These are phyloP conservation scores for Geotrichum candidum DNA, from an alignment of 1,139 yeast genomes.

Conservation along the genomic window DNA sequence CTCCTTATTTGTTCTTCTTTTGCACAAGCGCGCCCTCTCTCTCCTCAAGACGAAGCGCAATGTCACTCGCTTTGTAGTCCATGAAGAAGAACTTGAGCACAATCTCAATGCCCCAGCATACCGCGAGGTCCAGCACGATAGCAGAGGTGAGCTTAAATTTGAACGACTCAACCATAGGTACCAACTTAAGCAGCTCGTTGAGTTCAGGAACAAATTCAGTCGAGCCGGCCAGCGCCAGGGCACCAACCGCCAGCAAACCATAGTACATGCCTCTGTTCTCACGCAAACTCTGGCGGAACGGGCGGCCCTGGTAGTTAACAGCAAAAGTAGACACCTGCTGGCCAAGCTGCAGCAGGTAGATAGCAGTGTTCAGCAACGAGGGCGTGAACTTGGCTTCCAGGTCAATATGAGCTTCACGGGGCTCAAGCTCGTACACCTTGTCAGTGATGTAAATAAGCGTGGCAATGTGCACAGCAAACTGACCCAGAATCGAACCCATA, in stretches of 20 bases:
- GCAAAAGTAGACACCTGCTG: conserved; percentile 98
- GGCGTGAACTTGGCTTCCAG: conserved; percentile 85
- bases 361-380: conserved; percentile 90
- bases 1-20: conserved; percentile 28
- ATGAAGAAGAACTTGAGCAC: conserved; percentile 75
- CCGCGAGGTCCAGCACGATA: conserved; percentile 68
- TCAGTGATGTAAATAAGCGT: conserved; percentile 77
- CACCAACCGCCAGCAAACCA: conserved; percentile 88
- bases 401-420: conserved; percentile 83
- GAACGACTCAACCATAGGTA: conserved; percentile 73
- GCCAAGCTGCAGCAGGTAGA: conserved; percentile 86
- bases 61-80: conserved; percentile 90
- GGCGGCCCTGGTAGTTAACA: conserved; percentile 94
- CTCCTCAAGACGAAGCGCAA: conserved; percentile 48
- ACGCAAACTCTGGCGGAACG: conserved; percentile 85
- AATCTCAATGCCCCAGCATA: conserved; percentile 75
- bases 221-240: conserved; percentile 81
- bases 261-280: conserved; percentile 97
- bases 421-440: conserved; percentile 82
- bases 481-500: conserved; percentile 96
- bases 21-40: conserved; percentile 29
- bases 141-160: conserved; percentile 69
- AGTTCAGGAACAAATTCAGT: conserved; percentile 94
- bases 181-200: conserved; percentile 86
- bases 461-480: conserved; percentile 84